Evolutionary conservation across 352 stramenopile genomes (phyloP).

Genomic region (Peronospora farinosa): DNA sequence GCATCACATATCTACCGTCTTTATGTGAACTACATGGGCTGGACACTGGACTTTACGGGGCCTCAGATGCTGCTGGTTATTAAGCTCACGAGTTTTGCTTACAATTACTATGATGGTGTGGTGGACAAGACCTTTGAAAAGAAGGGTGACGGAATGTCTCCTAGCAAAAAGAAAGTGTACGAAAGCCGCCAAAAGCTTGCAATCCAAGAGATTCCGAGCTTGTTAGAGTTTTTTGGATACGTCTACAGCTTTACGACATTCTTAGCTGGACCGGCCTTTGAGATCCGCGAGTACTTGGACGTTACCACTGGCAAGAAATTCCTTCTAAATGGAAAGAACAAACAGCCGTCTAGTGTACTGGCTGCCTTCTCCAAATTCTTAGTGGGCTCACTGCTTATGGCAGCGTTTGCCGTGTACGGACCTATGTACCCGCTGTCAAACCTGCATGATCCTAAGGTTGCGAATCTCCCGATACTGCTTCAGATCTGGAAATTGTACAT

Average conservation of each 20-base stretch:
- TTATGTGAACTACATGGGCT: conserved; percentile 94
- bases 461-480: conserved; percentile 42
- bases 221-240: conserved; percentile 95
- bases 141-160: conserved; percentile 20
- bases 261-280: conserved; percentile 91
- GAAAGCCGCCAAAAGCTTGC: conserved; percentile 47
- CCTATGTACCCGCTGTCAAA: conserved; percentile 48
- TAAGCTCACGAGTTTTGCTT: conserved; percentile 97
- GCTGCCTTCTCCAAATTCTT: conserved; percentile 75
- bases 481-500: conserved; percentile 85
- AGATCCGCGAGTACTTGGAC: conserved; percentile 91
- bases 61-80: conserved; percentile 93
- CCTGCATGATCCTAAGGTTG: conserved; percentile 39
- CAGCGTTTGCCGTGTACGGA: conserved; percentile 40
- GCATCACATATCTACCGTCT: conserved; percentile 91
- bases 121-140: conserved; percentile 47
- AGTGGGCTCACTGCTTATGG: conserved; percentile 63
- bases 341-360: conserved; percentile 53
- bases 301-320: conserved; percentile 60
- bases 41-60: conserved; percentile 81
- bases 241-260: conserved; percentile 96
- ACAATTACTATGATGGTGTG: conserved; percentile 94
- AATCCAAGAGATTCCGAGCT: conserved; percentile 76
- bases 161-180: conserved; percentile 28
- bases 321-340: conserved; percentile 39